Percentiles rank a stretch among this genome's conserved stretches.
phyloP scores from a whole-genome alignment of 2,329 filamentous ascomycete species.

The Phyllosticta ampelicida region DNA sequence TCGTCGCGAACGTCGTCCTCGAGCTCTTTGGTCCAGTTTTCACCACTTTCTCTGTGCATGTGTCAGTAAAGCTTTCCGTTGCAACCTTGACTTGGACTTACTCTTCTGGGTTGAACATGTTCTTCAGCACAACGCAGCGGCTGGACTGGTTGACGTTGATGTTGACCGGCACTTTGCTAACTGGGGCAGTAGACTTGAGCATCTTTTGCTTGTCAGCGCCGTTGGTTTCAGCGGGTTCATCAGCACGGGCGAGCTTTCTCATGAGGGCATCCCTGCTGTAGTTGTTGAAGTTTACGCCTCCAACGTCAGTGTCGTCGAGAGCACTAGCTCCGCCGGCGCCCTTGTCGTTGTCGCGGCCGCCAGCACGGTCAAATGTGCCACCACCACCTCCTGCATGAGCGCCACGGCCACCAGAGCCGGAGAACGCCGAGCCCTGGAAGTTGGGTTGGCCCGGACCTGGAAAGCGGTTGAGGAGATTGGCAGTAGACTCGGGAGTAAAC shows the following conservation, averaged over 20 bases:
- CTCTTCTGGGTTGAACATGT: slow-evolving; percentile 90
- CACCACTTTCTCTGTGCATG: slow-evolving; percentile 64
- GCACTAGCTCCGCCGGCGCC: slow-evolving; percentile 80
- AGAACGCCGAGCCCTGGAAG: slow-evolving; percentile 86
- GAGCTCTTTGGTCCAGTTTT: slow-evolving; percentile 83
- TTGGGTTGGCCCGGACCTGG: slow-evolving; percentile 57
- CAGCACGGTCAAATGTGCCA: slow-evolving; percentile 77
- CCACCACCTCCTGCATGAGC: slow-evolving; percentile 62
- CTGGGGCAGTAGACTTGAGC: slow-evolving; percentile 67
- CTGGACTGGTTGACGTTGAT: slow-evolving; percentile 78
- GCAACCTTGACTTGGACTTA: slow-evolving; percentile 43
- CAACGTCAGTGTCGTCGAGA: slow-evolving; percentile 93
- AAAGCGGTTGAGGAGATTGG: slow-evolving; percentile 85
- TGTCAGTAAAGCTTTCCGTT: slow-evolving; percentile 24
- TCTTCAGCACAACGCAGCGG: slow-evolving; percentile 85
- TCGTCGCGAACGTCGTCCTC: slow-evolving; percentile 88
- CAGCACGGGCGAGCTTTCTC: slow-evolving; percentile 93
- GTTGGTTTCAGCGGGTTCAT: slow-evolving; percentile 60
- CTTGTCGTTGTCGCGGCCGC: slow-evolving; percentile 82
- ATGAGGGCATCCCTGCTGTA: slow-evolving; percentile 98
- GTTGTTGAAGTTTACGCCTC: slow-evolving; percentile 98
- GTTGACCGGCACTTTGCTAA: slow-evolving; percentile 25
- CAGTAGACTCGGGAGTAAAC: slow-evolving; percentile 95
- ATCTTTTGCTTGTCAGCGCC: slow-evolving; percentile 55
- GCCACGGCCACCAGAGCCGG: slow-evolving; percentile 77